Conservation (phyloP, 2,329 filamentous ascomycete genomes). For the Pseudogymnoascus sp. region DNA sequence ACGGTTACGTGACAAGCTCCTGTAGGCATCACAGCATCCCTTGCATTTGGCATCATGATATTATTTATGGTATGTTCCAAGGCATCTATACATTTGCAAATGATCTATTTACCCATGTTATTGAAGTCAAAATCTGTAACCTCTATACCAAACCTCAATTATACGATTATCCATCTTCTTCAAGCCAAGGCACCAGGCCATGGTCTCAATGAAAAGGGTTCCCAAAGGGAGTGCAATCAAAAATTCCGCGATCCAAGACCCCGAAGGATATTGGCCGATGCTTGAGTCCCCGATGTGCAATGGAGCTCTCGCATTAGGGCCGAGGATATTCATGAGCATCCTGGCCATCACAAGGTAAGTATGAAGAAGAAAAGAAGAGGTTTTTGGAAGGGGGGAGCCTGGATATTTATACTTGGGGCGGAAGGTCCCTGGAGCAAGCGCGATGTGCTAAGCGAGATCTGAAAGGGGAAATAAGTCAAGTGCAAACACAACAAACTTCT, state of each 20-base stretch:
- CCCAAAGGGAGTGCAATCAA: conserved; percentile 33
- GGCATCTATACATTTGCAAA: no score
- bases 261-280: conserved; percentile 40
- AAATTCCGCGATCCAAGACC: conserved; percentile 41
- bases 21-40: no score
- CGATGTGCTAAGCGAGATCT: background rate
- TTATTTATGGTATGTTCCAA: no score
- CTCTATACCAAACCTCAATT: no score
- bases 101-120: no score
- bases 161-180: conserved; percentile 14
- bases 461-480: background rate
- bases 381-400: conserved; percentile 3
- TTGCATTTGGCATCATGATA: no score
- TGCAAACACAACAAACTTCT: conserved; percentile 8
- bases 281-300: conserved; percentile 43
- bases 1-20: no score
- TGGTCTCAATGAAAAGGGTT: conserved; percentile 21
- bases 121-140: no score
- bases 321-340: conserved; percentile 12
- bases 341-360: conserved; percentile 18
- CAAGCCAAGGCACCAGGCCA: conserved; percentile 13
- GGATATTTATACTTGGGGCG: background rate
- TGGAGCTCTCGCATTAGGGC: conserved; percentile 41
- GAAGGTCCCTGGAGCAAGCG: background rate
- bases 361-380: conserved; percentile 16